Evolutionary conservation across 352 stramenopile species (phyloP).

Genomic region (Phytophthora idaei): DNA sequence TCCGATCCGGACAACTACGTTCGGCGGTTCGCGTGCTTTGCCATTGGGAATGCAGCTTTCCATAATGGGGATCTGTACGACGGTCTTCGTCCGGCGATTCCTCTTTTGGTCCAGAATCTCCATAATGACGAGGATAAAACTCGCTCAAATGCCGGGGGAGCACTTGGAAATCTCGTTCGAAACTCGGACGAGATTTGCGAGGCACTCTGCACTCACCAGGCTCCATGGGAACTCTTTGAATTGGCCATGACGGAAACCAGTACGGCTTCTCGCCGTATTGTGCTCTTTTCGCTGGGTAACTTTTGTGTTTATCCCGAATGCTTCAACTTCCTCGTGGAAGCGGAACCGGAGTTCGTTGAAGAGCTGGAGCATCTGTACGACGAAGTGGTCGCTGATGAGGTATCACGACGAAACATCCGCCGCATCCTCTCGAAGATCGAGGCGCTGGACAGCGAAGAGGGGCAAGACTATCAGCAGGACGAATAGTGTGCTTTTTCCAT

Average conservation of each 20-base stretch:
- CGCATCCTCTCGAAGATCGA: conserved; percentile 73
- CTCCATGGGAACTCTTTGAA: conserved; percentile 74
- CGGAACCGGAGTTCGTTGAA: conserved; percentile 45
- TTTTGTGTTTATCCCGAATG: conserved; percentile 84
- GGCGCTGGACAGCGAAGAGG: conserved; percentile 18
- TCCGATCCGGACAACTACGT: conserved; percentile 81
- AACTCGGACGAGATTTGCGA: conserved; percentile 84
- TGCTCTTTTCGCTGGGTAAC: conserved; percentile 92
- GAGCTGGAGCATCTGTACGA: conserved; percentile 66
- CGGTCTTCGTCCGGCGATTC: conserved; percentile 63
- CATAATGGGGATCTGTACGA: conserved; percentile 84
- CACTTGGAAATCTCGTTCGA: conserved; percentile 92
- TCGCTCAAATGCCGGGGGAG: conserved; percentile 90
- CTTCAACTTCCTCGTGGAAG: conserved; percentile 52
- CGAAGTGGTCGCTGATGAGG: conserved; percentile 64
- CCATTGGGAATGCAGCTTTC: conserved; percentile 94
- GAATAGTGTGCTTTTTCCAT: not conserved
- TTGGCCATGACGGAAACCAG: conserved; percentile 69
- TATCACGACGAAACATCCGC: conserved; percentile 72
- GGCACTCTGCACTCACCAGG: conserved; percentile 65
- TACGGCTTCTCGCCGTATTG: conserved; percentile 74
- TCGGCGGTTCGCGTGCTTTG: conserved; percentile 93
- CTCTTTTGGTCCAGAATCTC: conserved; percentile 73
- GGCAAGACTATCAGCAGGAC: not conserved
- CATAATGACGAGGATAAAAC: conserved; percentile 89